phyloP scores from a whole-genome alignment of 2,329 filamentous ascomycete genomes.

The Fusarium transvaalense region DNA sequence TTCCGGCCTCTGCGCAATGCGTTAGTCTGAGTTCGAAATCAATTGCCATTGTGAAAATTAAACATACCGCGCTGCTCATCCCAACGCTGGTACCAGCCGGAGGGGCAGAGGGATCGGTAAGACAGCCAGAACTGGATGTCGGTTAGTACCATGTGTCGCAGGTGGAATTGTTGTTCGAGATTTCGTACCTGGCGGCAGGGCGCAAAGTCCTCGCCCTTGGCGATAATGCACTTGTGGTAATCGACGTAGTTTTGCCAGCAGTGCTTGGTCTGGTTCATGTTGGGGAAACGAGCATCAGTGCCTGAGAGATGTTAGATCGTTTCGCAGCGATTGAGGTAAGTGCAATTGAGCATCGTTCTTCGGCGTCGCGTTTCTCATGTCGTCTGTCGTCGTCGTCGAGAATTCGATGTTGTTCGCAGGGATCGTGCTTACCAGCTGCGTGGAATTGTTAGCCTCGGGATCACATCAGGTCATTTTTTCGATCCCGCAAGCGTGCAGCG shows the following conservation, averaged over 20 bases:
- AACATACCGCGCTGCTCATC: conserved; percentile 93
- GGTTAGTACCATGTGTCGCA: conserved; percentile 35
- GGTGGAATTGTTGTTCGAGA: not conserved
- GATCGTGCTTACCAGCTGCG: conserved; percentile 59
- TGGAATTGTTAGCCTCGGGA: conserved; percentile 58
- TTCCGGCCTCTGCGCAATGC: conserved; percentile 69
- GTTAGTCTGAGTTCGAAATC: conserved; percentile 46
- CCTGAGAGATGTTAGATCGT: conserved; percentile 65
- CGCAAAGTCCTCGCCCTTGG: conserved; percentile 98
- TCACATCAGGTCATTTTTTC: conserved; percentile 54
- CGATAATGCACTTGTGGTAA: conserved; percentile 99
- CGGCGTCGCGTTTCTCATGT: conserved; percentile 33
- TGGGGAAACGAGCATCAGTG: conserved; percentile 99
- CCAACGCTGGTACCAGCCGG: conserved; percentile 93
- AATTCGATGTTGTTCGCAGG: conserved; percentile 35
- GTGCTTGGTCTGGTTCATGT: conserved; percentile 99
- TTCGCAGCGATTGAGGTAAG: conserved; percentile 13
- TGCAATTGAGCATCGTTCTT: conserved; percentile 49
- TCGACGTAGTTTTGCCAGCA: conserved; percentile 99
- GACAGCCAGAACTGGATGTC: conserved; percentile 86
- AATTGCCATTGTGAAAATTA: not conserved
- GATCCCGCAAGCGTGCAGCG: conserved; percentile 48
- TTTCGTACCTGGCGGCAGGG: conserved; percentile 89
- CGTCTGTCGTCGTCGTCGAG: conserved; percentile 28
- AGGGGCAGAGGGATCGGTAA: conserved; percentile 97